phyloP scores from a whole-genome alignment of 176 grass and related monocot genomes.

The Thalia dealbata region DNA sequence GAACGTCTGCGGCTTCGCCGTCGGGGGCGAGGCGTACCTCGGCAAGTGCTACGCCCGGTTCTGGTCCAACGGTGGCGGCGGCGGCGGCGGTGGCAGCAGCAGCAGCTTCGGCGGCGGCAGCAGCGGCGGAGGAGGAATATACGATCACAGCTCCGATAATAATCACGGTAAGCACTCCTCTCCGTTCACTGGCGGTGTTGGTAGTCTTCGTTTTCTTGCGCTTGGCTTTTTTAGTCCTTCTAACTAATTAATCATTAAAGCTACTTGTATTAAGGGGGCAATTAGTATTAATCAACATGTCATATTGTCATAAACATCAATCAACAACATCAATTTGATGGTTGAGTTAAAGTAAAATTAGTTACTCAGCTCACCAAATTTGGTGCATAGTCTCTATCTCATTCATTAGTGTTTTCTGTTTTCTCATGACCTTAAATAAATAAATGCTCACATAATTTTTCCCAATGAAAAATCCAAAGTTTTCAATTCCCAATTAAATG shows the following conservation, averaged over 20 bases:
- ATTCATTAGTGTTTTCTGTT: no score
- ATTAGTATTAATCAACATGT: no score
- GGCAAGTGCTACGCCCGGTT: constrained; percentile 83
- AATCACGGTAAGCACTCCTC: background rate
- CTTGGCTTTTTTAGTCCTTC: background rate
- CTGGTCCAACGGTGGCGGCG: constrained; percentile 30
- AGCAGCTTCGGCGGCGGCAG: background rate
- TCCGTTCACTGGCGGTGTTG: background rate
- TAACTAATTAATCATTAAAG: background rate
- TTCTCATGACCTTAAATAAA: no score
- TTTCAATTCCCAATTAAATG: no score
- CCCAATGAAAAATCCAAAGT: background rate
- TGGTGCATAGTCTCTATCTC: no score
- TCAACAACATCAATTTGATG: no score
- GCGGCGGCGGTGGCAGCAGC: background rate
- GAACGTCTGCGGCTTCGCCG: constrained; percentile 46
- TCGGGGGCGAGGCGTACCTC: constrained; percentile 60
- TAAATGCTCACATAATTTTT: background rate
- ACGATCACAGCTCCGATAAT: background rate
- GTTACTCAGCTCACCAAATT: no score
- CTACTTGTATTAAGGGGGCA: background rate
- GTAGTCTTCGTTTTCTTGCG: background rate
- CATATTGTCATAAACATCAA: no score
- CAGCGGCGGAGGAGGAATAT: background rate
- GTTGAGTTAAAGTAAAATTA: no score